Conservation (phyloP, 2,329 filamentous ascomycete species). For the Geosmithia putterillii region DNA sequence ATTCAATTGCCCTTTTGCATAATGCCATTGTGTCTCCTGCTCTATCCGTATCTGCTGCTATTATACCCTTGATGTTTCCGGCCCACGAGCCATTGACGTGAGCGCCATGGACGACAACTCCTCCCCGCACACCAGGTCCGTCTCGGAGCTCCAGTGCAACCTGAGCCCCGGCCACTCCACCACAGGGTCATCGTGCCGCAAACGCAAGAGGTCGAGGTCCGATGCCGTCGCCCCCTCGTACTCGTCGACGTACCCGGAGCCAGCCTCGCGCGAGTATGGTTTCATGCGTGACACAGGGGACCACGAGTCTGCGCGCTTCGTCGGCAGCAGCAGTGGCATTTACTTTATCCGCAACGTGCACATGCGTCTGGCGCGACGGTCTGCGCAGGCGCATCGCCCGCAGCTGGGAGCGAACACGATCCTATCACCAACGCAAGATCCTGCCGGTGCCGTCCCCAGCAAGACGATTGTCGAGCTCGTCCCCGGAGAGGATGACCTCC, state of each 20-base stretch:
- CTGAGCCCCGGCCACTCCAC: conserved; percentile 7
- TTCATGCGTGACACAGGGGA: conserved; percentile 37
- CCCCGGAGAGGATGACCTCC: conserved; percentile 44
- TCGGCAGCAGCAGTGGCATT: conserved; percentile 46
- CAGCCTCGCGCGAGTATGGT: conserved; percentile 17
- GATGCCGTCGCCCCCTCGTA: conserved; percentile 5
- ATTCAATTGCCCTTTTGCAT: too few relatives aligned
- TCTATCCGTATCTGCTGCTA: too few relatives aligned
- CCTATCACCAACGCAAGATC: neutral
- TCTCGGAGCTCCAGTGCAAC: conserved; percentile 12
- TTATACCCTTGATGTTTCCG: too few relatives aligned
- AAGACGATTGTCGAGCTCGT: conserved; percentile 22
- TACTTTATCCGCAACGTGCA: conserved; percentile 45
- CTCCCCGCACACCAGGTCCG: conserved; percentile 11
- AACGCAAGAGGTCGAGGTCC: conserved; percentile 16
- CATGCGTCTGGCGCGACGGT: conserved; percentile 25
- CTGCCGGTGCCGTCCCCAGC: conserved; percentile 1
- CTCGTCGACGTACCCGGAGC: conserved; percentile 3
- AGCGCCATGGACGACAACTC: too few relatives aligned
- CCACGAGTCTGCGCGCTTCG: conserved; percentile 36
- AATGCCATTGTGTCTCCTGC: too few relatives aligned
- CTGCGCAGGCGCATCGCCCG: conserved; percentile 3
- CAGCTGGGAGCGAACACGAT: too few relatives aligned
- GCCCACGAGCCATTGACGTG: too few relatives aligned
- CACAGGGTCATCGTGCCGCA: conserved; percentile 11